A percentile compares a stretch with the other conserved stretches of the same genome.
Evolutionary conservation across 495 filamentous ascomycete genomes (phyloP).

Genomic region (Aspergillus homomorphus): DNA sequence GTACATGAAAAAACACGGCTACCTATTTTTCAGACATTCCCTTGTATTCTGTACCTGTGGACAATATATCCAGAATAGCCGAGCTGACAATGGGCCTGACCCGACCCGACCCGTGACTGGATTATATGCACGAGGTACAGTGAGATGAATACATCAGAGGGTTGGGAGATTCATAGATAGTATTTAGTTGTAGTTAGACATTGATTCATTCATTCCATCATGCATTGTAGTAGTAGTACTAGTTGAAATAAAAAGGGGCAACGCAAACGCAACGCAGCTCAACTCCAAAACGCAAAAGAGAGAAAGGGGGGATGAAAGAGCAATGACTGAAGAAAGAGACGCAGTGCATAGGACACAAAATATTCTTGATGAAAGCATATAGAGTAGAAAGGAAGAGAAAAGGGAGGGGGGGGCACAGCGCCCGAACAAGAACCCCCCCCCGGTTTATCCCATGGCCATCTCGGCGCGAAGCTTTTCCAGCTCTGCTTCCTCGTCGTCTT

Average conservation of each 20-base stretch:
- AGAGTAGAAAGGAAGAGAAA: constrained; percentile 2
- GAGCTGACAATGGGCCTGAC: too few relatives aligned
- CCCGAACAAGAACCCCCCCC: not conserved
- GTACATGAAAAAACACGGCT: too few relatives aligned
- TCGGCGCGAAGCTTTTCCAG: constrained; percentile 90
- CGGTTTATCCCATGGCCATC: constrained; percentile 74
- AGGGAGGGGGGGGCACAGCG: constrained; percentile 1
- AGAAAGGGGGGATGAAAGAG: not conserved
- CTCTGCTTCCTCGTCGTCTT: constrained; percentile 95
- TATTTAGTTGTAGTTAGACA: not conserved
- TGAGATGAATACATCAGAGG: too few relatives aligned
- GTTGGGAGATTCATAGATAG: not conserved
- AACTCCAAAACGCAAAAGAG: constrained; percentile 6
- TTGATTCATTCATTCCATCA: constrained; percentile 9
- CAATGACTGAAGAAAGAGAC: not conserved
- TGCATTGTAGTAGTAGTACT: constrained; percentile 5
- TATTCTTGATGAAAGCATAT: constrained; percentile 3
- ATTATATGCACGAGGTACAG: too few relatives aligned
- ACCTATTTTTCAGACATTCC: too few relatives aligned
- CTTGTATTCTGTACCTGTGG: too few relatives aligned
- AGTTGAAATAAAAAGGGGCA: not conserved
- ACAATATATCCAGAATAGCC: too few relatives aligned
- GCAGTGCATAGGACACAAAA: not conserved
- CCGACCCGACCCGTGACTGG: too few relatives aligned
- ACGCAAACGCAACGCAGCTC: not conserved